Base-by-base conservation (phyloP, 2,329 filamentous ascomycete species). In the Aureobasidium lini region DNA sequence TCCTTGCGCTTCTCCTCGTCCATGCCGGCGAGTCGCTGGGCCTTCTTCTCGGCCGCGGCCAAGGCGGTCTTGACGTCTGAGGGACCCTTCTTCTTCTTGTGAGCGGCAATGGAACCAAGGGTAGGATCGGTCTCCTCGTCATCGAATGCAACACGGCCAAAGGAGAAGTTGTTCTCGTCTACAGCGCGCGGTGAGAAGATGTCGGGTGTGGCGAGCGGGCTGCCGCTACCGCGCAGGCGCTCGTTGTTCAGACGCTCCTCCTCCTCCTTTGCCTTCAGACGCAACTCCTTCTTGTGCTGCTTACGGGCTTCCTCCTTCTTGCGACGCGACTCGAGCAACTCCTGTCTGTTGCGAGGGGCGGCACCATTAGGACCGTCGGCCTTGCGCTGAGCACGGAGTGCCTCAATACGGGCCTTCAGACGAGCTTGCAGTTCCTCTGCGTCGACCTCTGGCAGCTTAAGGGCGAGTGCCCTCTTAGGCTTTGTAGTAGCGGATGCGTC, bases 111-210 rank as follows among this genome's bases (percentile, higher is more conserved):
- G 44, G 76, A 77, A 5, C 78, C 77, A 16, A 89, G 79, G 60
- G 86, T 84, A 62, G 89, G 83, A 53, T 93, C 89, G 50, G 95
- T 80, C 63, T 88, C 82, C 54, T 90, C 83, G 40, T 93, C 93
- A 70, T 97, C 93, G 71, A 97, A 99, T 10, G 90, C 85, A n/a
- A 99, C 85, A 37, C 90, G 87, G 34, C 92, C 91, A 72, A 97
- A 99, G 6, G 90, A 85, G 71, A 96, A 95, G 76, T 87, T 89
- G 69, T 84, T 86, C 63, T 81, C 70, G 34, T 71, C 66, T 44
- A 62, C 64, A 15, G 65, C 62, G 48, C 77, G 75, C 7, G 80
- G 79, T 4, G 79, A 81, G 64, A 74, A 72, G 46, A 74, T 71
- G 63, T 74, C 72, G 10, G 50, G 50, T 40, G 72, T 67, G 69